These are phyloP conservation scores for Plasmodium vivax DNA, from an alignment of 169 alveolate genomes.

Conservation along the genomic window DNA sequence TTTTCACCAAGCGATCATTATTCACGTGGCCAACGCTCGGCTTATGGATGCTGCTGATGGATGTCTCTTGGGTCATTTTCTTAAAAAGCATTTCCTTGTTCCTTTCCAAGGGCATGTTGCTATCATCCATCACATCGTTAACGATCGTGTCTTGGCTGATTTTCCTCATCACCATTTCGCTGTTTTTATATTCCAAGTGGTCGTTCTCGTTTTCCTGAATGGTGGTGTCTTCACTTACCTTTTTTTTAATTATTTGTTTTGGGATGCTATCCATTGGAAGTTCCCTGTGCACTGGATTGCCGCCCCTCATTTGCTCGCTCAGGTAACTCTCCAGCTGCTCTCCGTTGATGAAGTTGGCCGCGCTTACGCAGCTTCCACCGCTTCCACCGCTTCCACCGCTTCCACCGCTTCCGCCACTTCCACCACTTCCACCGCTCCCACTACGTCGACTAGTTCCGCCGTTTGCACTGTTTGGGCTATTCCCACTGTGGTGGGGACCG, in stretches of 20 bases:
- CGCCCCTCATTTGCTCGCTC: background rate
- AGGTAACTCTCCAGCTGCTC: background rate
- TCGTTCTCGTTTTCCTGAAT: background rate
- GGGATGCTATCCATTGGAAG: background rate
- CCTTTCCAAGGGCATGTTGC: background rate
- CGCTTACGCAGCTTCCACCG: background rate
- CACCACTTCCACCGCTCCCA: background rate
- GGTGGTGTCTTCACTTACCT: constrained; percentile 2
- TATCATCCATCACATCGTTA: constrained; percentile 7
- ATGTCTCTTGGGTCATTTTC: background rate
- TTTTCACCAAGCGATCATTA: background rate
- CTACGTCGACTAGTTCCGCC: background rate
- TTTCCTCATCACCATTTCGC: background rate
- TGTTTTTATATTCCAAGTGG: background rate
- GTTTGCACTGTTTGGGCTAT: background rate
- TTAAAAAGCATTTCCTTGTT: background rate
- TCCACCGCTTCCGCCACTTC: background rate
- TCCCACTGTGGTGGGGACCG: background rate
- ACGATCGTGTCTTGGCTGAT: constrained; percentile 5
- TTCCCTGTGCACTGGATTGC: background rate
- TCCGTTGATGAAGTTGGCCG: background rate
- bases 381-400: background rate
- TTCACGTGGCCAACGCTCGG: background rate
- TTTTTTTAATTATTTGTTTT: background rate
- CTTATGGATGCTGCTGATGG: background rate